These are phyloP conservation scores for Prunus davidiana DNA, from an alignment of 306 rosid species.

Conservation along the genomic window DNA sequence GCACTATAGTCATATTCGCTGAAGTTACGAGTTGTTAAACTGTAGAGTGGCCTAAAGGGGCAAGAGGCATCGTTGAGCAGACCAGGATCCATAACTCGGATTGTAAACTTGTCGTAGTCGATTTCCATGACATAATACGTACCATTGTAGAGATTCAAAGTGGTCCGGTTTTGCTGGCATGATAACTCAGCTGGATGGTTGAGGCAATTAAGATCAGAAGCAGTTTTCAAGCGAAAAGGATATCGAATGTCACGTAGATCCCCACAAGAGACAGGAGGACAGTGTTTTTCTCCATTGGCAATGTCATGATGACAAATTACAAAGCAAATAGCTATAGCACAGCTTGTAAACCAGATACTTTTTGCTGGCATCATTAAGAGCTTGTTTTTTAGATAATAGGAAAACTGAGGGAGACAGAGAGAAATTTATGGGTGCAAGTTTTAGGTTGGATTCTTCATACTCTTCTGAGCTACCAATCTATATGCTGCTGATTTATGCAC, in stretches of 20 bases:
- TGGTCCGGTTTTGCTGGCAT: not conserved
- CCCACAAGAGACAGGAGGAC: slow-evolving; percentile 7
- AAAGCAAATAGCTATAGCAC: not conserved
- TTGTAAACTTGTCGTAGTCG: no score
- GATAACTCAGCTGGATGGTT: not conserved
- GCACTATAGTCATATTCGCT: no score
- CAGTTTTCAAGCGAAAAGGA: not conserved
- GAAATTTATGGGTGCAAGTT: no score
- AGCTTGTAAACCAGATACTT: not conserved
- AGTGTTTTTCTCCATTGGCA: not conserved
- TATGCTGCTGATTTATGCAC: no score
- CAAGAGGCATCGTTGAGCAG: not conserved
- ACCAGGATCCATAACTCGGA: slow-evolving; percentile 4
- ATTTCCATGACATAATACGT: slow-evolving; percentile 12
- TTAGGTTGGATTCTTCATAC: no score
- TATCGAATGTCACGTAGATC: not conserved
- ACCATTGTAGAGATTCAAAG: not conserved
- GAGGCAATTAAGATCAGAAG: not conserved
- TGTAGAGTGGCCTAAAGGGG: slow-evolving; percentile 6
- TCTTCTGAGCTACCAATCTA: no score
- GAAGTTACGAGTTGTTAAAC: not conserved
- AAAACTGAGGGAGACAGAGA: no score
- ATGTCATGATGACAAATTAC: not conserved
- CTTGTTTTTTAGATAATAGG: no score
- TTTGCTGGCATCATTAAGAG: not conserved